Evolutionary conservation across 805 yeast genomes (phyloP).

Genomic region (Metschnikowia arizonensis): DNA sequence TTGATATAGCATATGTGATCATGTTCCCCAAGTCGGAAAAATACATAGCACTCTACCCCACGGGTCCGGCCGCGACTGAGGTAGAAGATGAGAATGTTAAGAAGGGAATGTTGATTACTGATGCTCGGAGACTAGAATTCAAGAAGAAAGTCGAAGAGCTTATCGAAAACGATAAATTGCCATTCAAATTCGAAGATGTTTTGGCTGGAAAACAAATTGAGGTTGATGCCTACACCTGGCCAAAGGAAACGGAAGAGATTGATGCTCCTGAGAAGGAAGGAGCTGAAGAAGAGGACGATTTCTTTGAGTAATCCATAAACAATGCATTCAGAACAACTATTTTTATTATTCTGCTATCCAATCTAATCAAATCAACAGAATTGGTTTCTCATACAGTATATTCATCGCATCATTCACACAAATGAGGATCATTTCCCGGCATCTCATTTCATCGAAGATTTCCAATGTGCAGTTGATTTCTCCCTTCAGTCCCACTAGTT

Average conservation of each 20-base stretch:
- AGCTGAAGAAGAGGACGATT: constrained; percentile 25
- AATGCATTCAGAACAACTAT: constrained; percentile 2
- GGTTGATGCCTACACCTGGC: constrained; percentile 19
- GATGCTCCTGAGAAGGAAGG: constrained; percentile 42
- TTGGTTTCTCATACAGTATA: constrained; percentile 38
- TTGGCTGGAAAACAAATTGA: constrained; percentile 36
- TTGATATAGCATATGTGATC: constrained; percentile 70
- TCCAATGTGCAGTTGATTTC: constrained; percentile 42
- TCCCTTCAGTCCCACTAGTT: constrained; percentile 33
- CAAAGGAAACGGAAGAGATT: constrained; percentile 26
- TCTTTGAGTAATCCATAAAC: constrained; percentile 22
- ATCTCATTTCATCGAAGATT: constrained; percentile 47
- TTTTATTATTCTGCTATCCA: neutral
- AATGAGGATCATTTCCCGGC: constrained; percentile 43
- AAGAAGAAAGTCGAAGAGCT: constrained; percentile 47
- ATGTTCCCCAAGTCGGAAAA: constrained; percentile 76
- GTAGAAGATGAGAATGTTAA: constrained; percentile 34
- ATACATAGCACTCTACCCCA: constrained; percentile 74
- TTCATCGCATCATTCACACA: constrained; percentile 67
- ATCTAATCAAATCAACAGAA: constrained; percentile 6
- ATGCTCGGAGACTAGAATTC: constrained; percentile 41
- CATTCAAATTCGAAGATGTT: constrained; percentile 47
- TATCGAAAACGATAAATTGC: constrained; percentile 51
- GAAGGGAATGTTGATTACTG: constrained; percentile 41
- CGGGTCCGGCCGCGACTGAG: constrained; percentile 23